Evolutionary conservation across 129 eudicot genomes (phyloP), one percentile per base, ranked within the genome.

Genomic region (Saussurea involucrata): DNA sequence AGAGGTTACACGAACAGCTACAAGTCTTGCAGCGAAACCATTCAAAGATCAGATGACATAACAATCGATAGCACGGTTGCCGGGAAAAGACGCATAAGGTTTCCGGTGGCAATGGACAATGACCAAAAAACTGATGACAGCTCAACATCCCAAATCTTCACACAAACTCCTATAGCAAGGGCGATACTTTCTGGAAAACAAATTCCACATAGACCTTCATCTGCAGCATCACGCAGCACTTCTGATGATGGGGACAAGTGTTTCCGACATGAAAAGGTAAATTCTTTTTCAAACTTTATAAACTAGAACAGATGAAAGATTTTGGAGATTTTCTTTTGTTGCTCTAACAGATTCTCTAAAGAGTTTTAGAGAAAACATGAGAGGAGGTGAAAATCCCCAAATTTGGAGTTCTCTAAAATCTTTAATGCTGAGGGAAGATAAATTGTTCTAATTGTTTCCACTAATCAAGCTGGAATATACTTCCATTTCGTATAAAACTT

Each of bases 101-200:
- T 92, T 77, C 92, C 90, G 8, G 42, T 84, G 65, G 71, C 96
- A 31, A 81, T 90, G 86, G 99, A 95, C 49, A 85, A 80, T 70
- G 97, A 92, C 66, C 92, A 81, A 31, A 92, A 86, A 80, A 95
- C 96, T 3, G 99, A 90, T 63, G 99, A 88, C 78, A 95, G 97
- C 67, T 92, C 97, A 21, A 88, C 97, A 21, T 88, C 97, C 10
- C 95, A 86, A 65, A 78, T 81, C 44, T 72, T 85, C 36, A 74
- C 80, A 2, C 87, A 84, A 68, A 88, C 81, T 68, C 92, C 95
- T 36, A 37, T 65, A 6, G 95, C 70, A 13, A 88, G 96, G 76
- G 63, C 83, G 7, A 63, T 87, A 2, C 88, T 85, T 76, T 75
- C 95, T 27, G 99, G 99, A 71, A 95, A 95, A 83, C 92, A 95